Base-by-base conservation (phyloP, 164 flowering plant species). In the Liriodendron chinense region DNA sequence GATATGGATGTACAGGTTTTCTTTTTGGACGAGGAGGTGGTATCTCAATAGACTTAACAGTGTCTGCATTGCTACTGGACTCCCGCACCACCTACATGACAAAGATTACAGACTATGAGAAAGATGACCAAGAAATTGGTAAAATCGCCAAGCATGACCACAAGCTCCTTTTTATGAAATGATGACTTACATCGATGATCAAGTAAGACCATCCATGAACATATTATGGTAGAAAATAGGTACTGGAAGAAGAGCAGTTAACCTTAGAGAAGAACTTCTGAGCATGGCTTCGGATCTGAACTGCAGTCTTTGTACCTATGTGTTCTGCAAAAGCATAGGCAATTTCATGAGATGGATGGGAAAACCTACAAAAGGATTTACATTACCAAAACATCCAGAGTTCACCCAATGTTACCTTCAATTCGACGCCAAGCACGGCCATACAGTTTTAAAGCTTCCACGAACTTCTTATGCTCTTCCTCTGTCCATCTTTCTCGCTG, bases 251-350 rank as follows among this genome's bases (percentile, higher is more conserved):
- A 67, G 68, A 74, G 72, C 68, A 68, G 56, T 78, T 68, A 72
- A 93, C 98, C 98, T 93, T 91, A 50, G 96, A 88, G 82, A 93
- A 93, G 77, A 93, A 91, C 77, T 93, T 93, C 77, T 93, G 98
- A 69, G 98, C 98, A 87, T 93, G 98, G 80, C 98, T 93, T 77
- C 98, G 89, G 69, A 93, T 93, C 80, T 93, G 98, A 83, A 93
- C 94, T 3, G 98, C 94, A 73, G 94, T 93, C 84, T 93, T 93
- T 59, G 92, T 84, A 50, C 96, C 91, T 63, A 91, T 85, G 78
- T 90, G 93, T 71, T 90, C 98, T 93, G 94, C 81, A 81, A 24
- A 74, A 70, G 57, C 16, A 80, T 0, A 9, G 56, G 24, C 47
- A 47, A 21, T 50, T 22, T 77, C 62, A 81, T 56, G 65, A 69